Base-by-base conservation (phyloP, 1,284 basidiomycete genomes). In the Leccinum fallax region DNA sequence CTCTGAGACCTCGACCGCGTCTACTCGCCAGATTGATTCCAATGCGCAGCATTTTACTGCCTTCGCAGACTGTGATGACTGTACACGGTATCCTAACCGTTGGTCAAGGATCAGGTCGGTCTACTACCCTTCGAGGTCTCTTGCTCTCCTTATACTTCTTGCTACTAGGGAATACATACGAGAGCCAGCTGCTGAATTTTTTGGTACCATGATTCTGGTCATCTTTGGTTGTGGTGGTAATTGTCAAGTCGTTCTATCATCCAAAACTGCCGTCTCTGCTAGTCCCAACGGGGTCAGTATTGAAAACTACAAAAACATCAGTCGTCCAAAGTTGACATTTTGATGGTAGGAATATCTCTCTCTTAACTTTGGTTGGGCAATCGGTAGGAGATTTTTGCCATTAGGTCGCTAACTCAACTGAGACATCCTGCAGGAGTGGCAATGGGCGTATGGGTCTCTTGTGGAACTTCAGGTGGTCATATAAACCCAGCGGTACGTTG, bases 161-260 rank as follows among this genome's bases (percentile, higher is more conserved):
- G 13, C 8, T 60, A 82, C 21, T 21, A 21, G 80, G n/a, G 72
- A 78, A 75, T 73, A 61, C 24, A 69, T 90, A 52, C 80, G 85
- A 61, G 88, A 90, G 72, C 83, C 87, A 19, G 80, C 80, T 46
- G 90, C 88, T 5, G 89, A 92, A 72, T 89, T 90, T 68, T 72
- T 90, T 53, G 88, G 87, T 30, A 84, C 85, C 32, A 84, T 85
- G 78, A 77, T 89, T 48, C 77, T 92, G n/a, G 79, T 89, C 59
- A 81, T 90, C 57, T 85, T 91, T 61, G 90, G 90, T 21, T 78
- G 73, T 58, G 89, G 86, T 46, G 85, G 84, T 32, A 79, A 85
- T 63, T 88, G 86, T 65, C 89, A 91, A 72, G 83, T 82, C 5
- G 80, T 83, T 43, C 76, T 91, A 19, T 85, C 86, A 11, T 71